Base-by-base conservation (phyloP, 192 early-diverging fungal species). In the Piromyces finnis region DNA sequence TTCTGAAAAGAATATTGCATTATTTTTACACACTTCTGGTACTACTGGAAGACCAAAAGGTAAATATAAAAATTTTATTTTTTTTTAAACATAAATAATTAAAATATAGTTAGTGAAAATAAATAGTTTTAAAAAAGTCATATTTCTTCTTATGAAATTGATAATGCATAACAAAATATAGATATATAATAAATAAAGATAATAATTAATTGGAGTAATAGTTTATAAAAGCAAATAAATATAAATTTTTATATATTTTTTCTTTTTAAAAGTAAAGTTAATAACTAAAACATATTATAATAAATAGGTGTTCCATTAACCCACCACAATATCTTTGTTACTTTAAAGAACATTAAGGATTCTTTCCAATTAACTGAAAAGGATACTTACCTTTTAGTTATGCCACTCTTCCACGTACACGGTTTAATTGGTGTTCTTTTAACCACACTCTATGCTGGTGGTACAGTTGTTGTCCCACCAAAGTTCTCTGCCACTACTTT, bases 331-430 rank as follows among this genome's bases (percentile, higher is more conserved):
- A 83, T 95, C 29, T 86, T 89, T 14, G 88, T 87, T 28, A 90
- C 93, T 1, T 90, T 94, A 89, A 83, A 82, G 77, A 95, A 95
- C 84, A 95, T 94, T 51, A 82, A 87, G 12, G 78, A 82, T n/a
- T 93, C 94, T 3, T 94, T 93, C 82, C 78, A 87, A 41, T 86
- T 95, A 37, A 81, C 79, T 5, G 81, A 87, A 11, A 35, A 78
- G 5, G 94, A 95, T 84, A 80, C 88, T 27, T 90, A 93, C 9
- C 87, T 92, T 80, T 81, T 95, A 28, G 94, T 94, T 28, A 95
- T 95, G 94, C 94, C 94, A 12, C 87, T 95, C 28, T 94, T 94
- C 86, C 94, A 95, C 82, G 93, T 94, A 12, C 94, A 95, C 83
- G 94, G 94, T 15, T 85, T 95, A 51, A 89, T 95, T 41, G 92